Percentiles rank a stretch among this genome's conserved stretches.
Evolutionary conservation across 2,329 filamentous ascomycete genomes (phyloP).

Genomic region (Colletotrichum viniferum): DNA sequence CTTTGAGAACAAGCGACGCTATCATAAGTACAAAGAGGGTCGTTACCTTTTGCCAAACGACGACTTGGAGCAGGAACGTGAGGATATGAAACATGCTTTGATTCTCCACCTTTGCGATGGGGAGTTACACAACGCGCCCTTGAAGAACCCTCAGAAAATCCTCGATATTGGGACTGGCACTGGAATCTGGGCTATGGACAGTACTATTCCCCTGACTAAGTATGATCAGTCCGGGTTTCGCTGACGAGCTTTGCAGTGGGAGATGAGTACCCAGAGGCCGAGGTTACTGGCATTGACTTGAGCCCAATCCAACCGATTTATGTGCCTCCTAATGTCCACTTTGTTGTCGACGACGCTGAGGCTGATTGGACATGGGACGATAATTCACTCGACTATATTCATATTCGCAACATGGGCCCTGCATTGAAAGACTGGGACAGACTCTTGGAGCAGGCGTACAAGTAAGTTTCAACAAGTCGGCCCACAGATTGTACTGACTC

Average conservation of each 20-base stretch:
- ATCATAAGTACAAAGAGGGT: constrained; percentile 38
- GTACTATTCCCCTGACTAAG: constrained; percentile 26
- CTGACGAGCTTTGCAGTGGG: constrained; percentile 43
- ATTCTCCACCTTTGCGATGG: constrained; percentile 37
- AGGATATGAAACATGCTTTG: constrained; percentile 58
- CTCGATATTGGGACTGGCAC: constrained; percentile 63
- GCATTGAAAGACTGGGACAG: constrained; percentile 59
- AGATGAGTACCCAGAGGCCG: constrained; percentile 60
- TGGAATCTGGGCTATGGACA: constrained; percentile 64
- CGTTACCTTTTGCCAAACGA: constrained; percentile 28
- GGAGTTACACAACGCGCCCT: constrained; percentile 33
- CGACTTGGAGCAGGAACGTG: constrained; percentile 55
- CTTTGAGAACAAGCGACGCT: constrained; percentile 45
- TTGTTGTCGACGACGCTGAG: constrained; percentile 49
- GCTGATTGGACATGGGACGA: constrained; percentile 35
- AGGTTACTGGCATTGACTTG: constrained; percentile 27
- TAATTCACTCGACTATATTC: constrained; percentile 63
- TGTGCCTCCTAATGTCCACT: constrained; percentile 25
- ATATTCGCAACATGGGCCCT: constrained; percentile 61
- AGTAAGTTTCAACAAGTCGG: constrained; percentile 19
- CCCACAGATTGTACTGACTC: too few species aligned
- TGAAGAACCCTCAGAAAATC: constrained; percentile 48
- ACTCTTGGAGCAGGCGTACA: constrained; percentile 43
- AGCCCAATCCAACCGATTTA: constrained; percentile 27
- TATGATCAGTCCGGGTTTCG: too few species aligned